A percentile compares a stretch with the other conserved stretches of the same genome.
Conservation (phyloP, 257 asterid genomes). For the Solanum medicagineum region DNA sequence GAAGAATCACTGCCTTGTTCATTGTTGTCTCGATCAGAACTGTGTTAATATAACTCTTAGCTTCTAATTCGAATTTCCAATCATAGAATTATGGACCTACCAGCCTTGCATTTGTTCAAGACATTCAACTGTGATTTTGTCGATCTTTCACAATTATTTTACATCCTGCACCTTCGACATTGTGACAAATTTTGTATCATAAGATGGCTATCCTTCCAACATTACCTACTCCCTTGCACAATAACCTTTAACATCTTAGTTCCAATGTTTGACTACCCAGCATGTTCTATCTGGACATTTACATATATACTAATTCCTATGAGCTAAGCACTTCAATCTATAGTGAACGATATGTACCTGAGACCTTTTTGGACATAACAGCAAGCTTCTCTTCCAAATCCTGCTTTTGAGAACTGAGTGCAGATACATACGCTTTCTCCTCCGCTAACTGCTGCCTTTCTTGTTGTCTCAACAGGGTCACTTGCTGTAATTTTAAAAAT, state of each 20-base stretch:
- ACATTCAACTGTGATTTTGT: background rate
- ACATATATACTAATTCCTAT: background rate
- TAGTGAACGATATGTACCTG: constrained; percentile 29
- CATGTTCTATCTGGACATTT: background rate
- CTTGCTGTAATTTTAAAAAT: constrained; percentile 41
- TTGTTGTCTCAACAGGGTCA: constrained; percentile 60
- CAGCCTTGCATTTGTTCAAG: background rate
- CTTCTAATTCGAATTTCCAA: background rate
- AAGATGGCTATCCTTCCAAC: background rate
- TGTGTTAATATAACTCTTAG: background rate
- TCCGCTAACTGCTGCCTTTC: constrained; percentile 56
- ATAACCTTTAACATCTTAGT: background rate
- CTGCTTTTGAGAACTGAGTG: constrained; percentile 57
- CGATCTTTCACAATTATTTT: background rate
- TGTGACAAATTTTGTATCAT: background rate
- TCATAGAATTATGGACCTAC: background rate
- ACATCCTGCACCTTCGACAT: background rate
- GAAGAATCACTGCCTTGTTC: background rate
- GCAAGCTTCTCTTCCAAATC: constrained; percentile 82
- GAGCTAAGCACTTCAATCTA: background rate
- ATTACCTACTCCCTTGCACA: background rate
- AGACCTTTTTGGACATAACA: constrained; percentile 32
- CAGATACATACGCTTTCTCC: constrained; percentile 57
- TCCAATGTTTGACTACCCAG: background rate
- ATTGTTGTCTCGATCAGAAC: background rate